Percentiles rank a stretch among this genome's conserved stretches.
Conservation (phyloP, 768 basidiomycete species). For the Mycena crocata region DNA sequence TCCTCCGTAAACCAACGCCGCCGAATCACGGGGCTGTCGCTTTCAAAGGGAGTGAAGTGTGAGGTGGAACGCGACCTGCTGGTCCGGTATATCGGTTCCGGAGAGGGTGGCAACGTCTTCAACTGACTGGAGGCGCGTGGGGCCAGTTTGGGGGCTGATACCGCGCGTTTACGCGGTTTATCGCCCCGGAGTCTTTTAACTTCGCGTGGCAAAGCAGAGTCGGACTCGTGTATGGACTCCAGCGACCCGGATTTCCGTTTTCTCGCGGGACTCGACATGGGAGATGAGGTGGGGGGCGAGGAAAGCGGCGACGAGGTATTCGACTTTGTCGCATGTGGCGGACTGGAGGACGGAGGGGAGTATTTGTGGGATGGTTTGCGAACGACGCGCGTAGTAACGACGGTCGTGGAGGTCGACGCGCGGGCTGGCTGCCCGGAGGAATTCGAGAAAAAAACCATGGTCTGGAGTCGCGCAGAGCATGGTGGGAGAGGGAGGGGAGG, state of each 20-base stretch:
- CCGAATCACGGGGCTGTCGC: constrained; percentile 49
- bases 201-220: constrained; percentile 46
- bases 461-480: background rate
- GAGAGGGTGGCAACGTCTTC: constrained; percentile 53
- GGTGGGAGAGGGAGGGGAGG: background rate
- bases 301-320: constrained; percentile 44
- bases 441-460: background rate
- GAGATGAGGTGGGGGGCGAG: constrained; percentile 37
- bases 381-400: background rate
- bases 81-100: constrained; percentile 66
- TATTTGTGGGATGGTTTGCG: background rate
- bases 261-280: constrained; percentile 28
- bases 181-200: constrained; percentile 55
- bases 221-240: constrained; percentile 21
- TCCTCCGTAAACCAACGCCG: constrained; percentile 65
- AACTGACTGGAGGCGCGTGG: constrained; percentile 61
- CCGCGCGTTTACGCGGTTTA: constrained; percentile 47
- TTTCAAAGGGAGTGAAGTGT: constrained; percentile 53
- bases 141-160: constrained; percentile 48
- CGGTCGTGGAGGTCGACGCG: background rate
- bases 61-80: constrained; percentile 78
- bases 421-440: background rate
- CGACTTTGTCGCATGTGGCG: constrained; percentile 19
- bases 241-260: constrained; percentile 51
- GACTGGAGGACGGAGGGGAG: constrained; percentile 17